Conservation (phyloP, 225 moss, liverwort and hornwort species). For the Rhytidiadelphus loreus region DNA sequence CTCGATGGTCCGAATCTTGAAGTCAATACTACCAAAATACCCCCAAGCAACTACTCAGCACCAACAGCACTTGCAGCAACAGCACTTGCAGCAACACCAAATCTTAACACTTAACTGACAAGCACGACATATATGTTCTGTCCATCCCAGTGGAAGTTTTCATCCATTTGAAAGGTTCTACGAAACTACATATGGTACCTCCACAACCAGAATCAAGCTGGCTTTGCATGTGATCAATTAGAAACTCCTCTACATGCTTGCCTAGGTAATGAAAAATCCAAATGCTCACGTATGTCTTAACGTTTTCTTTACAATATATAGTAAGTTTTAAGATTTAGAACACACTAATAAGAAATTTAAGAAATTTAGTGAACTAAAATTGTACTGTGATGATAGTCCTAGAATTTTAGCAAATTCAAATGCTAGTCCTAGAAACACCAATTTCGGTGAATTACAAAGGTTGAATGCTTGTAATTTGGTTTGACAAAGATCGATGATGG, state of each 20-base stretch:
- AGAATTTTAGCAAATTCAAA: neutral
- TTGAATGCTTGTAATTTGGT: neutral
- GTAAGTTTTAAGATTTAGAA: neutral
- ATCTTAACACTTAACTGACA: neutral
- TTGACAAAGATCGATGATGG: neutral
- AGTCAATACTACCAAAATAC: conserved; percentile 57
- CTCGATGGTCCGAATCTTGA: conserved; percentile 96
- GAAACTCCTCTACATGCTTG: neutral
- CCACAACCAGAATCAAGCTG: neutral
- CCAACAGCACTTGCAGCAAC: neutral
- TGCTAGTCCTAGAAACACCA: neutral
- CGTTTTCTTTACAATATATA: neutral
- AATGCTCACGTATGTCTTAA: neutral
- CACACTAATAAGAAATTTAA: neutral
- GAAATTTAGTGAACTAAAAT: neutral
- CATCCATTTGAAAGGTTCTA: neutral
- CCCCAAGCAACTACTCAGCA: neutral
- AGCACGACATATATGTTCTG: neutral
- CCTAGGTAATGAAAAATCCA: neutral
- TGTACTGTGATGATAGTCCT: neutral
- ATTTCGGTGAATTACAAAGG: neutral
- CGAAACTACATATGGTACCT: neutral
- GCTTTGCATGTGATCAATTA: neutral
- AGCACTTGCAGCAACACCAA: neutral
- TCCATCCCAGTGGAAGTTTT: neutral